Evolutionary conservation across 1,284 basidiomycete genomes (phyloP).

Genomic region (Blastosporella zonata): DNA sequence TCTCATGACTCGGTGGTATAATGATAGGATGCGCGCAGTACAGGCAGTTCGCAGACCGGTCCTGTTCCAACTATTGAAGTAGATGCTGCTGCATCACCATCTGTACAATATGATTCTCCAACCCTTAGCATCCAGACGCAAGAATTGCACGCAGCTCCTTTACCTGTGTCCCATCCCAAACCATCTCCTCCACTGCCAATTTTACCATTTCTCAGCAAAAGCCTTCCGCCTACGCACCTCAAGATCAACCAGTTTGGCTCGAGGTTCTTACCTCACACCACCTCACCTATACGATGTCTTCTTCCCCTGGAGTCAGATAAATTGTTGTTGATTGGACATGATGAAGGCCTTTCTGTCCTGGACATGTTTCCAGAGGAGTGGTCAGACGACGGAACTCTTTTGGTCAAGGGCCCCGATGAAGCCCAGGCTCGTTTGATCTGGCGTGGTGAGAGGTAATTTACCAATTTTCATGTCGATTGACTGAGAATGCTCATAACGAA

Average conservation of each 20-base stretch:
- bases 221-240: conserved; percentile 56
- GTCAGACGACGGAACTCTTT: conserved; percentile 45
- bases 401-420: conserved; percentile 62
- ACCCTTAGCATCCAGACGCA: conserved; percentile 46
- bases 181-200: conserved; percentile 34
- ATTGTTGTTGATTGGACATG: conserved; percentile 69
- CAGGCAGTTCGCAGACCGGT: conserved; percentile 5
- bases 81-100: conserved; percentile 13
- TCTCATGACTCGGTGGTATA: background rate
- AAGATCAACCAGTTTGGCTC: conserved; percentile 75
- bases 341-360: conserved; percentile 72
- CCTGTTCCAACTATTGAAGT: background rate
- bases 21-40: conserved; percentile 19
- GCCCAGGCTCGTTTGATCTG: conserved; percentile 65
- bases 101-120: conserved; percentile 10
- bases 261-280: conserved; percentile 77
- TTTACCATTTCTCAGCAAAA: conserved; percentile 47
- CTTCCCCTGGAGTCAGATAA: conserved; percentile 64
- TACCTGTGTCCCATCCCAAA: conserved; percentile 19
- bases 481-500: background rate
- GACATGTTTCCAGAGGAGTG: conserved; percentile 74
- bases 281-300: conserved; percentile 65
- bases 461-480: background rate
- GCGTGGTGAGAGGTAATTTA: conserved; percentile 69
- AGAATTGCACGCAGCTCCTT: conserved; percentile 31